Conservation (phyloP, 768 basidiomycete species). For the Naganishia friedmannii region DNA sequence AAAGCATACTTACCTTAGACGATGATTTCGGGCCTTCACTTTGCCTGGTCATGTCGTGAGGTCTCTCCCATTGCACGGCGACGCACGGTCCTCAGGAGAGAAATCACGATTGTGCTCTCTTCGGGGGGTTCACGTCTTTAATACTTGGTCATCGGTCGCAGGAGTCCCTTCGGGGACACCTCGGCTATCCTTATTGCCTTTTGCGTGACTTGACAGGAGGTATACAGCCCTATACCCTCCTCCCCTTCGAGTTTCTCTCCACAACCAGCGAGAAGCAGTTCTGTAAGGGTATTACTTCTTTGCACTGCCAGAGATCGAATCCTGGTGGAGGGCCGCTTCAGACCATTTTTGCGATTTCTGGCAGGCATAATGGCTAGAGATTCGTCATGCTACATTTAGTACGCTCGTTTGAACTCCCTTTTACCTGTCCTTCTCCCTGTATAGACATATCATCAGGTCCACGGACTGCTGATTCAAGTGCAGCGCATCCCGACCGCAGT, state of each 20-base stretch:
- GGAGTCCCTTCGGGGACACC: constrained; percentile 28
- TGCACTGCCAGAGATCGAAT: neutral
- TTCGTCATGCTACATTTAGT: neutral
- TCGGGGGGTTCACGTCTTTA: constrained; percentile 24
- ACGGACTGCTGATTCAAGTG: too few relatives aligned
- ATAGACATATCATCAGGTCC: too few relatives aligned
- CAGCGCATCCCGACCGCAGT: too few relatives aligned
- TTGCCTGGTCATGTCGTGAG: constrained; percentile 24
- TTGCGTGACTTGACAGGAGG: neutral
- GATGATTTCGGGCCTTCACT: constrained; percentile 26
- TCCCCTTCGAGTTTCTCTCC: neutral
- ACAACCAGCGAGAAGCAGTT: neutral
- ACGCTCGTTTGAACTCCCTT: too few relatives aligned
- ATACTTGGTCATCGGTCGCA: constrained; percentile 29
- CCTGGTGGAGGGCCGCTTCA: neutral
- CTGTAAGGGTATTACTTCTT: neutral
- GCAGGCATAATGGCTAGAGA: neutral
- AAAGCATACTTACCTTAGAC: constrained; percentile 24
- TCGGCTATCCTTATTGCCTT: constrained; percentile 26
- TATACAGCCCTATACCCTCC: neutral
- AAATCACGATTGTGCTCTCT: constrained; percentile 25
- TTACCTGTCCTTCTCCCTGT: too few relatives aligned
- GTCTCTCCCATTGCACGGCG: constrained; percentile 29
- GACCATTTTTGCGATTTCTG: neutral
- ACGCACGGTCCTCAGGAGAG: constrained; percentile 25